phyloP scores from a whole-genome alignment of 345 rosid species.

The Citrus australasica region DNA sequence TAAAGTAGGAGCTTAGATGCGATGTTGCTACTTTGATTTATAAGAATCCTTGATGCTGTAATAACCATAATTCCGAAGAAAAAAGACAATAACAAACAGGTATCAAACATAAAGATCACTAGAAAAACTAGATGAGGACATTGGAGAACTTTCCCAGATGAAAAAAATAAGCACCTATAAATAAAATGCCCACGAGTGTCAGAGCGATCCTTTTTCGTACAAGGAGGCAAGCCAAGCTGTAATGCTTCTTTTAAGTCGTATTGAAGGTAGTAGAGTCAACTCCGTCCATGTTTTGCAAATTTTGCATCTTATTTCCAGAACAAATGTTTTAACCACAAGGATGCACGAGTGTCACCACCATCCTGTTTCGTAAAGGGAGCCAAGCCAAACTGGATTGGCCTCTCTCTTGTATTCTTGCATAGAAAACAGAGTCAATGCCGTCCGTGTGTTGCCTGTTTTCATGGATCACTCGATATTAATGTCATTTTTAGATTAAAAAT shows the following conservation, averaged over 20 bases:
- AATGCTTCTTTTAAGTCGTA: background rate
- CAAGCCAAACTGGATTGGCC: background rate
- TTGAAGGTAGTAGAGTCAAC: background rate
- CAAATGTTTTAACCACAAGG: background rate
- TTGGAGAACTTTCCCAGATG: background rate
- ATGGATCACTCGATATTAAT: background rate
- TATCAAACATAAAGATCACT: background rate
- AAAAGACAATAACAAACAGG: too few species aligned
- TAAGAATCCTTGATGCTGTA: background rate
- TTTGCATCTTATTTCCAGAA: background rate
- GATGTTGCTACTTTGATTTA: background rate
- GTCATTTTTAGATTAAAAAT: background rate
- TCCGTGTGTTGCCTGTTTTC: background rate
- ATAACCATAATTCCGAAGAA: too few species aligned
- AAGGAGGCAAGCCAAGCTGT: too few species aligned
- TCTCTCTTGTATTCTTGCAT: background rate
- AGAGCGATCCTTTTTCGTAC: background rate
- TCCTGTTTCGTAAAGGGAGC: background rate
- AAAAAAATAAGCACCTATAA: too few species aligned
- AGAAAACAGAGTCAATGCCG: background rate
- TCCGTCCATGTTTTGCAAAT: background rate
- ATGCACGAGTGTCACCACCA: background rate
- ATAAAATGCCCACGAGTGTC: background rate
- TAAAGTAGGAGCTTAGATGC: background rate
- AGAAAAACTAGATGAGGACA: background rate